Base-by-base conservation (phyloP, 805 yeast genomes). In the Metschnikowia baotianmanensis region DNA sequence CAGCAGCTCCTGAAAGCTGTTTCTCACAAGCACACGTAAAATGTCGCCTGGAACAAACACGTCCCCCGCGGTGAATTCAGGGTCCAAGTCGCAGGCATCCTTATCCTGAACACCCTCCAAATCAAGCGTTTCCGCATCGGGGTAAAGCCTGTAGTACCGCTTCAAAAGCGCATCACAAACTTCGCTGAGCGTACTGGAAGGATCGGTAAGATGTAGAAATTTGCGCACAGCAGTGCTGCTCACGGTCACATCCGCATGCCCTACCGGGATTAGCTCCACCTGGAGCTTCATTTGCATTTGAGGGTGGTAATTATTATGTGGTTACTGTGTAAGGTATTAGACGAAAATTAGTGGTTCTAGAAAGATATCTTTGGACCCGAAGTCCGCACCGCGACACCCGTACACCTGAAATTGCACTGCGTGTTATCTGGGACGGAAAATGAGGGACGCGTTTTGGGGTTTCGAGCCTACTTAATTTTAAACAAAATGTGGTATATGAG, bases 71-170 rank as follows among this genome's bases (percentile, higher is more conserved):
- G 60, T 45, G 48, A 80, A 86, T 45, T 85, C 95, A 0, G 90
- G 90, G 58, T 86, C 96, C 42, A 86, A 63, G 56, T 86, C 95
- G 50, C 90, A 84, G 42, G 73, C 74, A 43, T 78, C 74, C 30
- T 59, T 60, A 58, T 86, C 91, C 55, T 86, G 95, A 5, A 86
- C 61, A 36, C 76, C 74, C n/a, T 72, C 62, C 29, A 86, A 76
- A 5, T 69, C 68, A 15, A 85, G 57, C 1, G 73, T 72, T 5
- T 72, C 77, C 35, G 75, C 80, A 17, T 70, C 70, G 0, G 93
- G 93, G 48, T 86, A 86, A 38, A 86, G 64, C 54, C 77, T 80
- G 24, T 66, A 57, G 54, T 79, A 82, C 44, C 87, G 71, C 6
- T 57, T 58, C n/a, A 65, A 56, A 17, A 86, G 72, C 40, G 80